phyloP scores from a whole-genome alignment of 1,284 basidiomycete genomes.

The Cutaneotrichosporon sp. region DNA sequence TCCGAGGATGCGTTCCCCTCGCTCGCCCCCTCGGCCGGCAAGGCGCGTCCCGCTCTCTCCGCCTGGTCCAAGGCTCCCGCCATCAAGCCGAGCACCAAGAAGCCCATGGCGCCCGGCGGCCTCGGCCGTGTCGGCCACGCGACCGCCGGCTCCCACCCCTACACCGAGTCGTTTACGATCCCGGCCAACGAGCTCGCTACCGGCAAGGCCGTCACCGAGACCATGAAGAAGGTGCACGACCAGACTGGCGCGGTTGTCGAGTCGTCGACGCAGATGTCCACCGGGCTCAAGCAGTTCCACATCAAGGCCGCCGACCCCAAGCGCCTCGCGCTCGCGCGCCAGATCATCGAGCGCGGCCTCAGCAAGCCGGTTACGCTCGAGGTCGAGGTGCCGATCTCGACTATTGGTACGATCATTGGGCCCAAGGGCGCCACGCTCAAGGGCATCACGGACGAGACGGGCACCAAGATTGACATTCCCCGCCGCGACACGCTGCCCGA shows the following conservation, averaged over 20 bases:
- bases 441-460: conserved; percentile 87
- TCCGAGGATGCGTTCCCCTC: conserved; percentile 79
- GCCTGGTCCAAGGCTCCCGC: conserved; percentile 61
- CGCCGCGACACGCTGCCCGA: conserved; percentile 61
- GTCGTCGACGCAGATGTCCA: conserved; percentile 84
- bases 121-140: conserved; percentile 48
- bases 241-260: conserved; percentile 91
- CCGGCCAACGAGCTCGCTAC: conserved; percentile 45
- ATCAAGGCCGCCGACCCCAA: conserved; percentile 84
- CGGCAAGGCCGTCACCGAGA: conserved; percentile 69
- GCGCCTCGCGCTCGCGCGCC: conserved; percentile 83
- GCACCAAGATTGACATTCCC: conserved; percentile 81
- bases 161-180: conserved; percentile 68
- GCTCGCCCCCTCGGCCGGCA: conserved; percentile 63
- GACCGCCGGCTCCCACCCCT: conserved; percentile 44
- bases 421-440: conserved; percentile 91
- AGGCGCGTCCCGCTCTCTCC: conserved; percentile 56
- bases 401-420: conserved; percentile 88
- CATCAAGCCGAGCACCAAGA: conserved; percentile 57
- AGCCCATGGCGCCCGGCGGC: conserved; percentile 45
- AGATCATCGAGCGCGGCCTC: conserved; percentile 74
- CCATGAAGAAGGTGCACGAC: conserved; percentile 80
- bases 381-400: conserved; percentile 83
- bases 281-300: conserved; percentile 85
- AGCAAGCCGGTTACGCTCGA: conserved; percentile 66